Conservation (phyloP, 306 rosid species). For the Hylodesmum podocarpum region DNA sequence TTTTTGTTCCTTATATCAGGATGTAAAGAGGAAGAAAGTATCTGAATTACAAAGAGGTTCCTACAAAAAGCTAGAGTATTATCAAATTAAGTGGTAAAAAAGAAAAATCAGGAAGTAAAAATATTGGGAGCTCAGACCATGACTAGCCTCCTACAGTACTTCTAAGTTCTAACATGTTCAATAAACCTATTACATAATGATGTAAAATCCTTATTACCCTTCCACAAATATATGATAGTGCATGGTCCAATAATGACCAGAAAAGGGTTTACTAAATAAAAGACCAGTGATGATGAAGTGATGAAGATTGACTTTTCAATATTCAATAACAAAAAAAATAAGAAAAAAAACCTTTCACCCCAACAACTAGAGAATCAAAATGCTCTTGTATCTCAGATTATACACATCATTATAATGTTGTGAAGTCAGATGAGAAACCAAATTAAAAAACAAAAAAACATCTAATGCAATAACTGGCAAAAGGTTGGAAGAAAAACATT, state of each 20-base stretch:
- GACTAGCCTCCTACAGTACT: neutral
- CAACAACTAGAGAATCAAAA: slow-evolving; percentile 20
- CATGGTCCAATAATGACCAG: neutral
- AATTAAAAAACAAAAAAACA: neutral
- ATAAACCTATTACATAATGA: neutral
- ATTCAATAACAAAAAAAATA: neutral
- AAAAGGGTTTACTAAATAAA: neutral
- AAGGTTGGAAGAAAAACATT: neutral
- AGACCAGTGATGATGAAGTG: neutral
- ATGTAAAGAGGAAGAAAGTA: neutral
- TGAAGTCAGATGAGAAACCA: neutral
- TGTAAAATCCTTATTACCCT: neutral
- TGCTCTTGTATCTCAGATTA: neutral
- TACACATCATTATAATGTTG: neutral
- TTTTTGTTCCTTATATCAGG: neutral
- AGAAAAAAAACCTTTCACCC: neutral
- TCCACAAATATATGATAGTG: neutral
- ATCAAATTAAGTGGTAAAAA: neutral
- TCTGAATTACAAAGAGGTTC: neutral
- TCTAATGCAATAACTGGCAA: neutral
- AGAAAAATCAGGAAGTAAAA: neutral
- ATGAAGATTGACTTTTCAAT: neutral
- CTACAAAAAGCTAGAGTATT: neutral
- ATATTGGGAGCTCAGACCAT: neutral
- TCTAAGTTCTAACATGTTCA: neutral